Conservation (phyloP, 2,329 filamentous ascomycete genomes). For the Diplodia scrobiculata region DNA sequence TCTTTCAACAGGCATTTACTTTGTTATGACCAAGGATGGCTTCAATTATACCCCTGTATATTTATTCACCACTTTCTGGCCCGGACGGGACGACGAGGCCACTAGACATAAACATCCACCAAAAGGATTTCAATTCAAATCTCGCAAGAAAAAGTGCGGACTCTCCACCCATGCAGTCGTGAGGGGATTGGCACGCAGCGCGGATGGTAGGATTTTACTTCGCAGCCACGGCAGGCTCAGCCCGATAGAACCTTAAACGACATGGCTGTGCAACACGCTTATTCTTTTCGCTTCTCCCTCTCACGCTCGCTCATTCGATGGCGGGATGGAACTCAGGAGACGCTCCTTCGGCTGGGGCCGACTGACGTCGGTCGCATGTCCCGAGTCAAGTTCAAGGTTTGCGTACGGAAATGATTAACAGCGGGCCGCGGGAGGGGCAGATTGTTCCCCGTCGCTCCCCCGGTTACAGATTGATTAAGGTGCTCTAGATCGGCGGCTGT, state of each 20-base stretch:
- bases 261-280: neutral
- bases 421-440: neutral
- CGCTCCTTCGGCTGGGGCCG: neutral
- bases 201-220: neutral
- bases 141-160: neutral
- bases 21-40: slow-evolving; percentile 9
- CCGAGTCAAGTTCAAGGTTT: neutral
- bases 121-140: neutral
- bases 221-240: neutral
- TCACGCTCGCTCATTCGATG: neutral
- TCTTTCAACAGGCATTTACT: neutral
- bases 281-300: neutral
- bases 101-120: slow-evolving; percentile 3
- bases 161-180: neutral
- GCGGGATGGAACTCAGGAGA: neutral
- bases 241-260: neutral
- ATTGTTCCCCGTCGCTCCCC: neutral
- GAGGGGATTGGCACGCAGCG: neutral
- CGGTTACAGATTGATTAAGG: neutral
- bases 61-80: neutral
- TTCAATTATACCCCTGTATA: slow-evolving; percentile 22
- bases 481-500: neutral
- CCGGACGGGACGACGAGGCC: neutral
- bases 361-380: neutral
- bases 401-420: neutral